Conservation (phyloP, 495 filamentous ascomycete species). For the Mytilinidion resinicola region DNA sequence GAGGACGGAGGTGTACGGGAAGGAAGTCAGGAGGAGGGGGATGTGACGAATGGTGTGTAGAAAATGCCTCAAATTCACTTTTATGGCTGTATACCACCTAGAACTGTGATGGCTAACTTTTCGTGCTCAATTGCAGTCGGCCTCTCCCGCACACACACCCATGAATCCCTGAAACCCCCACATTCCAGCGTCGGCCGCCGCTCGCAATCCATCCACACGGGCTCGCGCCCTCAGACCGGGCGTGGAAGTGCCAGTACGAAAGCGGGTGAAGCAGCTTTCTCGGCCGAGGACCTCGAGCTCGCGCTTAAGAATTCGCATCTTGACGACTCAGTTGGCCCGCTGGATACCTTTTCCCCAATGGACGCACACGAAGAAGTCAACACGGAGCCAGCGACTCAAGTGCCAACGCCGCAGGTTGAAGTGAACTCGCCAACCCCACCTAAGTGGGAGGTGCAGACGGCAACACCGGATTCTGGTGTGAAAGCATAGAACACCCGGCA, state of each 20-base stretch:
- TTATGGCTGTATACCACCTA: neutral
- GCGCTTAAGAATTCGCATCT: slow-evolving; percentile 33
- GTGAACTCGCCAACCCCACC: too few species aligned
- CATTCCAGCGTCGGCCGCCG: slow-evolving; percentile 9
- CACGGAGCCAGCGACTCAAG: too few species aligned
- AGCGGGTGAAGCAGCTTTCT: slow-evolving; percentile 26
- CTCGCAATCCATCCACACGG: slow-evolving; percentile 20
- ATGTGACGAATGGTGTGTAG: slow-evolving; percentile 23
- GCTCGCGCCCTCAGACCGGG: slow-evolving; percentile 15
- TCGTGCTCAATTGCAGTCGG: slow-evolving; percentile 18
- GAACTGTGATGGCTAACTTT: neutral
- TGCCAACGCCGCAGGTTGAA: too few species aligned
- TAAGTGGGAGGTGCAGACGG: too few species aligned
- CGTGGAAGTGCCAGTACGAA: slow-evolving; percentile 8
- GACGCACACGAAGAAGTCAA: too few species aligned
- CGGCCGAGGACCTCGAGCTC: slow-evolving; percentile 29
- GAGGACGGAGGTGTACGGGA: slow-evolving; percentile 7
- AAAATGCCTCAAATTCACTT: neutral
- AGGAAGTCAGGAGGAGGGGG: slow-evolving; percentile 21
- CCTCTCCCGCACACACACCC: slow-evolving; percentile 22
- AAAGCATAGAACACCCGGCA: too few species aligned
- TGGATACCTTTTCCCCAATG: too few species aligned
- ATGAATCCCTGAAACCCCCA: slow-evolving; percentile 5
- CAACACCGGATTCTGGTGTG: too few species aligned
- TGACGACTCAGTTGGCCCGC: slow-evolving; percentile 10